Conservation (phyloP, 768 basidiomycete genomes). For the Crepidotus variabilis region DNA sequence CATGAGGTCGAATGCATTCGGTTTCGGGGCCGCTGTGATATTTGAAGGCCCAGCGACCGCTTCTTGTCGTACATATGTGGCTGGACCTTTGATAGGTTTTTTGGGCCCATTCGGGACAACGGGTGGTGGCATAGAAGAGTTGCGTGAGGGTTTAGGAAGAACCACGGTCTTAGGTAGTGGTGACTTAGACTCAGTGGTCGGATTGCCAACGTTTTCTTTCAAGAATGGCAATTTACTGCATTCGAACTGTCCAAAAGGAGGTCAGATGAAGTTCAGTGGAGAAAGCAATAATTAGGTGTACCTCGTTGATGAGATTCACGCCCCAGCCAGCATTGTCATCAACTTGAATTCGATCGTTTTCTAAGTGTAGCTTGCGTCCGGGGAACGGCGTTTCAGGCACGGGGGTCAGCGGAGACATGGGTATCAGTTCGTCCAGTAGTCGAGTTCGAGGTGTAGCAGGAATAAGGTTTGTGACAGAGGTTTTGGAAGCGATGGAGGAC, state of each 20-base stretch:
- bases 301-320: conserved; percentile 15
- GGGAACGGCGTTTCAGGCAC: conserved; percentile 43
- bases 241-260: not conserved
- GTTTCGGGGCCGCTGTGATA: conserved; percentile 6
- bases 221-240: no score
- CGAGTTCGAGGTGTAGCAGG: conserved; percentile 16
- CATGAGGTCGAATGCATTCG: conserved; percentile 30
- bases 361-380: conserved; percentile 6
- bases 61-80: conserved; percentile 8
- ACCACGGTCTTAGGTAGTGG: no score
- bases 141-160: not conserved
- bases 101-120: conserved; percentile 1
- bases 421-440: conserved; percentile 16
- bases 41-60: not conserved
- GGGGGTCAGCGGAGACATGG: conserved; percentile 44
- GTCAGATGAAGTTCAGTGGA: not conserved
- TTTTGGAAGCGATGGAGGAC: not conserved
- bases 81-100: conserved; percentile 12
- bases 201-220: no score
- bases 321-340: conserved; percentile 19
- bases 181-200: not conserved
- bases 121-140: not conserved
- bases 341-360: conserved; percentile 17
- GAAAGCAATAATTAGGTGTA: conserved; percentile 11
- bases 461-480: conserved; percentile 3